Base-by-base conservation (phyloP, 306 rosid species). In the Quercus engelmannii region DNA sequence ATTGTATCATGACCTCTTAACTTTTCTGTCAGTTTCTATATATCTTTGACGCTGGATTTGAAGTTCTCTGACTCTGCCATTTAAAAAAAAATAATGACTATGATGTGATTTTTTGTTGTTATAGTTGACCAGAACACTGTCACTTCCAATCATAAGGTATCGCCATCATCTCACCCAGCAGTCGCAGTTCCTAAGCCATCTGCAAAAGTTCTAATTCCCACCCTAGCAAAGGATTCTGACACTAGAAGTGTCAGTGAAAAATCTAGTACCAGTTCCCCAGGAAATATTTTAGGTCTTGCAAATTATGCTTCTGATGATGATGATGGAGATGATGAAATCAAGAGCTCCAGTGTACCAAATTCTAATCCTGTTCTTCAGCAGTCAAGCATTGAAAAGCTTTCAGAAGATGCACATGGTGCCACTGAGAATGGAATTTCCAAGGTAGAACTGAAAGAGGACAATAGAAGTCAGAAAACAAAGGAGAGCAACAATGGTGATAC, bases 231-330 rank as follows among this genome's bases (percentile, higher is more conserved):
- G 85, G 98, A 89, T 74, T 69, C 83, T 28, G 87, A 89, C 87
- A 80, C 69, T 68, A 88, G 81, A 76, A 82, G 78, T 80, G 74
- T 69, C 41, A 52, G 74, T 87, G 91, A 88, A 76, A 93, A 89
- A 75, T 86, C 97, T 55, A 83, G 80, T 85, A 86, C 91, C 56
- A 83, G 88, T 79, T 81, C 89, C 75, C 94, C 93, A 46, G 99
- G 97, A 81, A 92, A 90, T 87, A 84, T 95, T 76, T 89, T 95
- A 83, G 99, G 99, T 78, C 99, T 95, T 84, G 98, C 88, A 84
- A 93, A 86, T 81, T 95, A 95, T 87, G 99, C 93, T 75, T 93
- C 94, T 69, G 99, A 95, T 87, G 92, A 85, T 9, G 90, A 88
- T 12, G 92, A 91, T 57, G 85, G 78, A 68, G 92, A 83, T 74